Base-by-base conservation (phyloP, 805 yeast genomes). In the Sugiyamaella qingdaonensis region DNA sequence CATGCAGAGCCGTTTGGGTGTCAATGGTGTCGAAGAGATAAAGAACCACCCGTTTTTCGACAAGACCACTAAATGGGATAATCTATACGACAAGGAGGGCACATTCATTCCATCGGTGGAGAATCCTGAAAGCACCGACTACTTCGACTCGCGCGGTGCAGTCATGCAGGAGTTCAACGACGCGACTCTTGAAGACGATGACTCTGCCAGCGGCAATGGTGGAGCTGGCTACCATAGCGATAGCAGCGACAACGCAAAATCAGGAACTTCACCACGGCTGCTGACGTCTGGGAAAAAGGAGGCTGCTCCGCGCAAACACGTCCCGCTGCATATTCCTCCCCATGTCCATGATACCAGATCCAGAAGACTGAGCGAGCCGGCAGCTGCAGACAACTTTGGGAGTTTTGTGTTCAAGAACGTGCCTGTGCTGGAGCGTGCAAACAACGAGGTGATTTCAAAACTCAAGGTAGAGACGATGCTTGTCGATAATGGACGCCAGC, bases 91-190 rank as follows among this genome's bases (percentile, higher is more conserved):
- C 16, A 85, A 81, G 34, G 90, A 94, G 0, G 71, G 76, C 2
- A 81, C 95, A 0, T 94, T 94, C 70, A 82, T 90, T 7, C 99
- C 99, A 0, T 72, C 73, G 10, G 72, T 80, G 8, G 88, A 83
- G 5, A 78, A 88, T 61, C 96, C 97, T 0, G 95, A 87, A 62
- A 83, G 84, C 46, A 91, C 97, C 0, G 95, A 89, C 50, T 92
- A 94, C 64, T 94, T 92, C 68, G 99, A 94, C 62, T 60, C 78
- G 3, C 79, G 99, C 62, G 99, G 99, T 2, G 98, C 97, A 0
- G 82, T 78, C 10, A 70, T 87, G 63, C 75, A 79, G 4, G 80
- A 78, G 51, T 85, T 87, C 53, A 84, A 86, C 3, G 70, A 64
- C 19, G 71, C 67, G 0, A 63, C 69, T 45, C 79, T 75, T 2